phyloP scores from a whole-genome alignment of 75 land plant genomes.

The Adiantum capillusveneris region DNA sequence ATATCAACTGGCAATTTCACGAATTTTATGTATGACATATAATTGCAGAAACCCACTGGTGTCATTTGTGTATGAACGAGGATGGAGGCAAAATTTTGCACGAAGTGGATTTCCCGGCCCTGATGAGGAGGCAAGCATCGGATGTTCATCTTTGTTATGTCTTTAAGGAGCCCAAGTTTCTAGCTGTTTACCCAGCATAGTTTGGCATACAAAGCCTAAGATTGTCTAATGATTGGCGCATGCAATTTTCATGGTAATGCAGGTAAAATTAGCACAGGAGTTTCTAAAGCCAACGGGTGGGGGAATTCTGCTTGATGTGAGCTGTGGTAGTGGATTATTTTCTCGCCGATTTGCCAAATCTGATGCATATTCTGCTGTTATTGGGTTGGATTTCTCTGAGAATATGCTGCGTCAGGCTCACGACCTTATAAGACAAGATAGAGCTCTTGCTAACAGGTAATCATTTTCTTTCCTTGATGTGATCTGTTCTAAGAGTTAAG shows the following conservation, averaged over 20 bases:
- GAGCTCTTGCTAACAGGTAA: constrained; percentile 34
- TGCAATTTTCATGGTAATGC: too few species aligned
- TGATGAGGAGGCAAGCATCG: constrained; percentile 74
- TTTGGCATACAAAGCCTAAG: too few species aligned
- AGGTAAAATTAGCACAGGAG: constrained; percentile 90
- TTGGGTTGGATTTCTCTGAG: constrained; percentile 94
- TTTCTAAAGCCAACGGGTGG: constrained; percentile 64
- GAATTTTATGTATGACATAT: too few species aligned
- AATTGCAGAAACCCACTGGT: constrained; percentile 78
- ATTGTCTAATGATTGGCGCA: too few species aligned
- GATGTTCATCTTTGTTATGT: not conserved
- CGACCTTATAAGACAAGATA: constrained; percentile 67
- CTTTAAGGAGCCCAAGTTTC: too few species aligned
- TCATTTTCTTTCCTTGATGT: constrained; percentile 2
- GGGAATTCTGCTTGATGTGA: constrained; percentile 80
- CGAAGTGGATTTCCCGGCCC: constrained; percentile 89
- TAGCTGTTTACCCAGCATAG: too few species aligned
- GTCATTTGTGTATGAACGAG: constrained; percentile 93
- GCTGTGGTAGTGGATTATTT: constrained; percentile 97
- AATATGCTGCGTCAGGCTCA: constrained; percentile 91
- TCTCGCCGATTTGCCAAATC: constrained; percentile 78
- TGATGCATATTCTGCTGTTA: constrained; percentile 55
- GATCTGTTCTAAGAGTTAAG: too few species aligned
- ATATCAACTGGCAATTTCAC: too few species aligned
- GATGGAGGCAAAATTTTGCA: constrained; percentile 87